These are phyloP conservation scores for Trypanosoma grayi DNA, from an alignment of 208 protist genomes.

Conservation along the genomic window DNA sequence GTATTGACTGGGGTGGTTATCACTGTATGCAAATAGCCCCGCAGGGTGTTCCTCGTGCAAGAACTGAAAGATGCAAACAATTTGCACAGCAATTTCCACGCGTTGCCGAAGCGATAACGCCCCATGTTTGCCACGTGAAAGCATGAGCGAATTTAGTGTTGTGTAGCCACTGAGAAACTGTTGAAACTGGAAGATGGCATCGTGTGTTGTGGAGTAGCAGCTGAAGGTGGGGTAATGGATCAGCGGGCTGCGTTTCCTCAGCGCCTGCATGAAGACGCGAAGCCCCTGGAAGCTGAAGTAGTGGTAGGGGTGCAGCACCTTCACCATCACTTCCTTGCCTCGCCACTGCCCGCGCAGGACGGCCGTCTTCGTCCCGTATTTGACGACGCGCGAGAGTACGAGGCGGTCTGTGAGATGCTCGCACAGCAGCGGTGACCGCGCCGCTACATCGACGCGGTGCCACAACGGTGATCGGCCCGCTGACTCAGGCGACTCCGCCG, in stretches of 20 bases:
- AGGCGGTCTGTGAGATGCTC: conserved; percentile 1
- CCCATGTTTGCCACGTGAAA: too few species aligned
- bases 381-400: conserved; percentile 1
- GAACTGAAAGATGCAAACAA: conserved; percentile 18
- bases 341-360: conserved; percentile 1
- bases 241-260: neutral
- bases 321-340: conserved; percentile 9
- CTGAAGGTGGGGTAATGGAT: conserved; percentile 23
- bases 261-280: conserved; percentile 7
- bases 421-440: conserved; percentile 3
- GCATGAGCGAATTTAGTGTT: neutral
- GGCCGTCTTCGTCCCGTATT: conserved; percentile 15
- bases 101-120: neutral
- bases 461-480: neutral
- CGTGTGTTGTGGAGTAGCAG: conserved; percentile 14
- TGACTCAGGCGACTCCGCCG: neutral
- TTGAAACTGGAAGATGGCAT: conserved; percentile 23
- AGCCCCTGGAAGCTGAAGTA: conserved; percentile 19
- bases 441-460: neutral
- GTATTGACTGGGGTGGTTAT: conserved; percentile 19
- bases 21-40: conserved; percentile 18
- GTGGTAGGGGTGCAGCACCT: conserved; percentile 11
- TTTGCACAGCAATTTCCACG: conserved; percentile 18
- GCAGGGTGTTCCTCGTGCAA: conserved; percentile 10
- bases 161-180: neutral